Evolutionary conservation across 2,329 filamentous ascomycete species (phyloP).

Genomic region (Aspergillus neoniger): DNA sequence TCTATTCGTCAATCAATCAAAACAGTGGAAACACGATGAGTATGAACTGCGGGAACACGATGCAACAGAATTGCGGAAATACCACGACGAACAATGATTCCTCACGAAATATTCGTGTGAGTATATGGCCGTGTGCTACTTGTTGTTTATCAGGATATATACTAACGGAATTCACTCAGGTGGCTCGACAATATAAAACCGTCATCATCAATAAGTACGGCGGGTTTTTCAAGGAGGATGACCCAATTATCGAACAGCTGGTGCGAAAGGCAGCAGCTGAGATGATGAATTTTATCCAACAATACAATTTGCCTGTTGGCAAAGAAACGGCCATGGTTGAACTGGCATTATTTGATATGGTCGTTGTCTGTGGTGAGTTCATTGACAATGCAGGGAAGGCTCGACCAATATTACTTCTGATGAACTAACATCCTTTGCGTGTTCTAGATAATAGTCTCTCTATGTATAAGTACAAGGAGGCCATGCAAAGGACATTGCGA

Average conservation of each 20-base stretch:
- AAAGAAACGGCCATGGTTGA: not conserved
- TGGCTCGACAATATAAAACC: not conserved
- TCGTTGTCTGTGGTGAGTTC: not conserved
- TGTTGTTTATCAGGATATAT: no score
- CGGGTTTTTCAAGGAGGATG: not conserved
- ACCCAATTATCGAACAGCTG: not conserved
- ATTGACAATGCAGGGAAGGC: not conserved
- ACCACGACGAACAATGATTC: not conserved
- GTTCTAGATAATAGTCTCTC: not conserved
- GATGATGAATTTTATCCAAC: not conserved
- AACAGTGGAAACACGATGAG: not conserved
- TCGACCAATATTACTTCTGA: not conserved
- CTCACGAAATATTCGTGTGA: not conserved
- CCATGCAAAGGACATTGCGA: not conserved
- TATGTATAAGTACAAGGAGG: not conserved
- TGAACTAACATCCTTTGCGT: no score
- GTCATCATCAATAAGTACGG: not conserved
- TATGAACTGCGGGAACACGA: not conserved
- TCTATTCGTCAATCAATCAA: not conserved
- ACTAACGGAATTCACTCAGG: no score
- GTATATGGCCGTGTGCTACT: no score
- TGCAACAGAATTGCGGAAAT: not conserved
- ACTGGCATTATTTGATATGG: not conserved
- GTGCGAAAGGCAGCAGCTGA: not conserved
- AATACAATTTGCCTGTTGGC: not conserved